These are phyloP conservation scores for Solanum tarijense DNA, from an alignment of 257 asterid genomes.

Conservation along the genomic window DNA sequence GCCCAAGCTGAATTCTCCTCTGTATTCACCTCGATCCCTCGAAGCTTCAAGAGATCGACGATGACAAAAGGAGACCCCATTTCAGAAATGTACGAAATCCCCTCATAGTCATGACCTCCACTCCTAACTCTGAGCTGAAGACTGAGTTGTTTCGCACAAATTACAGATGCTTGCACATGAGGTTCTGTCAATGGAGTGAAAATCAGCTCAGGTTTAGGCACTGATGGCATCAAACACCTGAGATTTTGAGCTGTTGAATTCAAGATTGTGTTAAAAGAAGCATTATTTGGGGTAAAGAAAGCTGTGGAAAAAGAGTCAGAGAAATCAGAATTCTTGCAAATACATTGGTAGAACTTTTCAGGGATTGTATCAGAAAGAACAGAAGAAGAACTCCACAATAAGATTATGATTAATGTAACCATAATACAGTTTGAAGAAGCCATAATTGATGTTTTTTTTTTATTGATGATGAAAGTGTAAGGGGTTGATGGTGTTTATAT, in stretches of 20 bases:
- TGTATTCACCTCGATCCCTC: not conserved
- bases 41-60: not conserved
- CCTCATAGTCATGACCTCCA: conserved; percentile 4
- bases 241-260: not conserved
- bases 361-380: not conserved
- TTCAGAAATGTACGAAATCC: not conserved
- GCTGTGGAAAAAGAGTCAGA: not conserved
- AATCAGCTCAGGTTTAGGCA: not conserved
- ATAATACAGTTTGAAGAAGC: not conserved
- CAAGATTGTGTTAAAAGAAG: not conserved
- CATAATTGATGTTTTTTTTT: not conserved
- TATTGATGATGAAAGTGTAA: not conserved
- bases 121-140: not conserved
- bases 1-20: not conserved
- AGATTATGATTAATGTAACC: not conserved
- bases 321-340: not conserved
- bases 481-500: not conserved
- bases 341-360: not conserved
- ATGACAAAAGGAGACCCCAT: not conserved
- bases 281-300: not conserved
- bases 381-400: not conserved
- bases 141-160: not conserved
- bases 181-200: not conserved
- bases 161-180: not conserved
- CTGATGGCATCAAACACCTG: not conserved